Base-by-base conservation (phyloP, 2,329 filamentous ascomycete species). In the Aspergillus sp. region DNA sequence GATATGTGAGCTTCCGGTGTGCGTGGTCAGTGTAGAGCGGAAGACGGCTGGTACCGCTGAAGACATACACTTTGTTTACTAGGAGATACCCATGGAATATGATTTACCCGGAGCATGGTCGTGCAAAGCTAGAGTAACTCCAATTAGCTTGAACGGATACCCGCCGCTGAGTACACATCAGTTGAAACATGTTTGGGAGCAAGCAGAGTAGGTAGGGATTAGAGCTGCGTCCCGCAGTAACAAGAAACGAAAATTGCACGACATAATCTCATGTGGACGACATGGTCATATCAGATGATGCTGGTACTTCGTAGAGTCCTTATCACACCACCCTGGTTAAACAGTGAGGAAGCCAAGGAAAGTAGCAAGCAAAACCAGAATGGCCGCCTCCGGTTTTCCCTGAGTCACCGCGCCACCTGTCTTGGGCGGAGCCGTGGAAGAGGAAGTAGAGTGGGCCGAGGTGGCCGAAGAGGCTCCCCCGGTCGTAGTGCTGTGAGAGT, bases 71-170 rank as follows among this genome's bases (percentile, higher is more conserved):
- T 64, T 55, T 63, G 51, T 46, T 56, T 55, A 47, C 56, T 59
- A 59, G 52, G 53, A 63, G 59, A 64, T 64, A 64, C 62, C 62
- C 62, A 63, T 63, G 50, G 53, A 55, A 52, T 50, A 55, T 40
- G 45, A 50, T 55, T 41, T 56, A 57, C 53, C 49, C 51, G 49
- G 41, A 38, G 45, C 34, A 50, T 43, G 38, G 43, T 36, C 5
- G 34, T 38, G 34, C 34, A 44, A 41, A 34, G 11, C 10, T 32
- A 16, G 20, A 25, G 21, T 40, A 29, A 36, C 11, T 36, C 53
- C 34, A 23, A 46, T 56, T 41, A 45, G 20, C 47, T 54, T 29
- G 34, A 32, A 45, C 47, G 45, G 53, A 29, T 11, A 38, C 45
- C 21, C 17, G 38, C 53, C 53, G 34, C 46, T 47, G 21, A 45